A percentile compares a stretch with the other conserved stretches of the same genome.
Conservation (phyloP, 192 early-diverging fungal genomes). For the Gamsiella multidivaricata region DNA sequence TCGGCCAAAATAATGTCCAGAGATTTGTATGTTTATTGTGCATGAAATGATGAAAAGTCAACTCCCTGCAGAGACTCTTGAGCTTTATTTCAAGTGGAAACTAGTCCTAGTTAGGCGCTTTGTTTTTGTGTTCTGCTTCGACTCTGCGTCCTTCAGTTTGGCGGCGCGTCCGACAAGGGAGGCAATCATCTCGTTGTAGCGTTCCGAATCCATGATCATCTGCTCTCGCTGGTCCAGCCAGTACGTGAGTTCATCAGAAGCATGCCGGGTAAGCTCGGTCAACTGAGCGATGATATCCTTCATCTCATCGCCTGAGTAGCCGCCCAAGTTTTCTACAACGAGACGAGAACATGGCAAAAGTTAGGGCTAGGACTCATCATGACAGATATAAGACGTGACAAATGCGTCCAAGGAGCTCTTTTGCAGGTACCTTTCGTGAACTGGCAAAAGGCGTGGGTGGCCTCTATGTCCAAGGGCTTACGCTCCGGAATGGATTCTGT, state of each 20-base stretch:
- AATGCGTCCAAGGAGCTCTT: background rate
- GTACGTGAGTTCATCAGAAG: constrained; percentile 63
- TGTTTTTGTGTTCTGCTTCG: constrained; percentile 39
- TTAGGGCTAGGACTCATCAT: background rate
- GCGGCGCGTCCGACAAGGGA: constrained; percentile 69
- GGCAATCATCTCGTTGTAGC: constrained; percentile 69
- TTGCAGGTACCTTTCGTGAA: constrained; percentile 30
- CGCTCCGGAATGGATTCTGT: constrained; percentile 21
- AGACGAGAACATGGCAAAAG: background rate
- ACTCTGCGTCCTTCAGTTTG: constrained; percentile 50
- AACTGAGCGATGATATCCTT: constrained; percentile 60
- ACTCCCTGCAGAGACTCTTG: background rate
- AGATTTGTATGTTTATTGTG: no score
- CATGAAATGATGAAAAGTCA: background rate
- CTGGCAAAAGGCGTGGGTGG: constrained; percentile 29
- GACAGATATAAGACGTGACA: no score
- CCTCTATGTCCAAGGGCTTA: constrained; percentile 32
- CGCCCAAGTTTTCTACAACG: constrained; percentile 59
- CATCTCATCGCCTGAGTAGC: constrained; percentile 61
- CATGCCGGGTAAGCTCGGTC: constrained; percentile 60
- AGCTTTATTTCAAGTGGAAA: constrained; percentile 38
- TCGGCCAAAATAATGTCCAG: no score
- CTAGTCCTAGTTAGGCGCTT: constrained; percentile 42
- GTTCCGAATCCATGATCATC: constrained; percentile 70
- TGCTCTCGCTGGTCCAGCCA: constrained; percentile 70